Percentiles rank a stretch among this genome's conserved stretches.
phyloP scores from a whole-genome alignment of 768 basidiomycete genomes.

The Albatrellus ellisii region DNA sequence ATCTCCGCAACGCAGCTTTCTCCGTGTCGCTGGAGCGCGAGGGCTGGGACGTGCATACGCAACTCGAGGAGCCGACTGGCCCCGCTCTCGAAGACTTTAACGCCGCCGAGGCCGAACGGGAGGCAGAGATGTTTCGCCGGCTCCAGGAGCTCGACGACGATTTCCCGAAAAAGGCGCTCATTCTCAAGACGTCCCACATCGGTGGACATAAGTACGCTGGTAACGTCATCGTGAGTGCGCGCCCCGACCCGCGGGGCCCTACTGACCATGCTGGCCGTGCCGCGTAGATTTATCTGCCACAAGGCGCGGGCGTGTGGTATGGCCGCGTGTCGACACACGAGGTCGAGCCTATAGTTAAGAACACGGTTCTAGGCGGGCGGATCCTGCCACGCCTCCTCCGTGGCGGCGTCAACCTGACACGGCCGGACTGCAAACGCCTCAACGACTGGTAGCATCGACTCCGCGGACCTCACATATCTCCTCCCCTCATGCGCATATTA shows the following conservation, averaged over 20 bases:
- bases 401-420: conserved; percentile 69
- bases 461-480: neutral
- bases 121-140: conserved; percentile 35
- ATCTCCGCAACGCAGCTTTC: conserved; percentile 42
- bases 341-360: conserved; percentile 71
- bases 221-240: conserved; percentile 62
- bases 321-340: conserved; percentile 88
- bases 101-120: conserved; percentile 38
- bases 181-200: conserved; percentile 80
- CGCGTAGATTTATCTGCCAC: conserved; percentile 73
- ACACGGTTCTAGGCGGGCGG: conserved; percentile 77
- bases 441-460: conserved; percentile 49
- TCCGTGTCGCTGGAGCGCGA: conserved; percentile 45
- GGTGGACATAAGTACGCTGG: conserved; percentile 93
- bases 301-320: conserved; percentile 84
- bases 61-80: conserved; percentile 46
- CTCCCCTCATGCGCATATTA: neutral
- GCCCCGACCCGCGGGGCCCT: neutral
- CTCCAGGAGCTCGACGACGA: conserved; percentile 38
- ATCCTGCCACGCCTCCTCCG: conserved; percentile 78
- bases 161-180: conserved; percentile 55
- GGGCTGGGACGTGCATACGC: conserved; percentile 67
- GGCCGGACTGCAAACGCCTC: conserved; percentile 53
- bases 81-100: conserved; percentile 48
- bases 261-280: neutral